Evolutionary conservation across 441 rosid genomes (phyloP), one percentile per base, ranked within the genome.

Genomic region (Populus hybrid): DNA sequence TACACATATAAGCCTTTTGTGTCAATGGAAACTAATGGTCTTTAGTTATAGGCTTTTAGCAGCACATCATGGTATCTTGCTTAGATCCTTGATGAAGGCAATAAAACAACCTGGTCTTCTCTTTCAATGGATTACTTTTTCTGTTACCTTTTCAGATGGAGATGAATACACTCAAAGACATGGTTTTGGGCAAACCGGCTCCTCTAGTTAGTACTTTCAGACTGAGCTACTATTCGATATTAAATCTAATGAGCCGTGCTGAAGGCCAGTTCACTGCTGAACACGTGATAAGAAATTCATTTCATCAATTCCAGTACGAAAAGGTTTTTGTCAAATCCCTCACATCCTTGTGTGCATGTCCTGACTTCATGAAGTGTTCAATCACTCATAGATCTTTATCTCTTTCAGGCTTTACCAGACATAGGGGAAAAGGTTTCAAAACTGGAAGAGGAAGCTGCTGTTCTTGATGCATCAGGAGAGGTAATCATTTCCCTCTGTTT

Each of bases 211-310:
- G 99, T 87, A 96, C 99, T 71, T 96, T 96, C 86, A 90, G 99
- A 85, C 82, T 96, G 81, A 96, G 99, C 84, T 94, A 96, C 87
- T 96, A 94, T 85, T 91, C 99, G 76, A 96, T 96, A 82, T 88
- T 96, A 87, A 96, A 96, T 87, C 81, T 96, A 82, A 84, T 94
- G 95, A 94, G 98, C 86, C 98, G 98, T 73, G 98, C 98, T 6
- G 98, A 96, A 90, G 99, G 98, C 69, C 98, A 94, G 85, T 92
- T 96, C 80, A 91, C 97, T 73, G 98, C 99, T 76, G 99, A 96
- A 85, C 96, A 92, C 85, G 98, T 94, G 71, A 94, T 96, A 84
- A 89, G 79, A 85, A 94, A 96, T 83, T 96, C 99, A 35, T 96
- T 94, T 87, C 99, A 96, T 81, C 99, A 96, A 79, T 96, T 94